Percentiles rank a stretch among this genome's conserved stretches.
phyloP scores from a whole-genome alignment of 2,329 filamentous ascomycete species.

The Penicillium capsulatum region DNA sequence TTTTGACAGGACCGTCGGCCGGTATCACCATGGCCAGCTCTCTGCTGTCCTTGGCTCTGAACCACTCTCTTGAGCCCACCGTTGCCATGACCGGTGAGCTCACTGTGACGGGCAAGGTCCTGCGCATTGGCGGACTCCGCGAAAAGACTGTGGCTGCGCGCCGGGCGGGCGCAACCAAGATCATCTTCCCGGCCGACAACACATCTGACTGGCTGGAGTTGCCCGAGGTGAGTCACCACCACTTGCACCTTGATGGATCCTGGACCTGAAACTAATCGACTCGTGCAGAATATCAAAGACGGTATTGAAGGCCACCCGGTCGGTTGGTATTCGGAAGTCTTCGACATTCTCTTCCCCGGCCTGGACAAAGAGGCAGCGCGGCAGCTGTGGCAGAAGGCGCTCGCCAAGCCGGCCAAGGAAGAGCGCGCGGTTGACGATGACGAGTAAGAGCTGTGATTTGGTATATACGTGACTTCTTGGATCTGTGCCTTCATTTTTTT shows the following conservation, averaged over 20 bases:
- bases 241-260: neutral
- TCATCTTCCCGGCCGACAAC: slow-evolving; percentile 94
- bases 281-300: slow-evolving; percentile 85
- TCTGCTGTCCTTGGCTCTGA: slow-evolving; percentile 76
- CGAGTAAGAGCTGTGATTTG: slow-evolving; percentile 11
- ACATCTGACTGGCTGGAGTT: slow-evolving; percentile 96
- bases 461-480: neutral
- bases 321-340: slow-evolving; percentile 91
- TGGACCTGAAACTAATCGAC: slow-evolving; percentile 14
- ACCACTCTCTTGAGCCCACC: slow-evolving; percentile 72
- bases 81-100: slow-evolving; percentile 98
- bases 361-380: slow-evolving; percentile 71
- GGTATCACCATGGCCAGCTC: slow-evolving; percentile 99
- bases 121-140: slow-evolving; percentile 86
- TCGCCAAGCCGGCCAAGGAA: slow-evolving; percentile 50
- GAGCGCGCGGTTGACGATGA: slow-evolving; percentile 26
- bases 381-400: slow-evolving; percentile 63
- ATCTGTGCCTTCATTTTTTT: slow-evolving; percentile 2
- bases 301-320: slow-evolving; percentile 89
- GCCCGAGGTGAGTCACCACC: slow-evolving; percentile 70
- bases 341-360: slow-evolving; percentile 81
- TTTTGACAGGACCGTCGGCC: slow-evolving; percentile 62
- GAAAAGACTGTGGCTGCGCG: slow-evolving; percentile 97
- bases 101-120: slow-evolving; percentile 92
- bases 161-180: slow-evolving; percentile 83